Conservation (phyloP, 805 yeast species). For the Cyberlindnera mycetangii region DNA sequence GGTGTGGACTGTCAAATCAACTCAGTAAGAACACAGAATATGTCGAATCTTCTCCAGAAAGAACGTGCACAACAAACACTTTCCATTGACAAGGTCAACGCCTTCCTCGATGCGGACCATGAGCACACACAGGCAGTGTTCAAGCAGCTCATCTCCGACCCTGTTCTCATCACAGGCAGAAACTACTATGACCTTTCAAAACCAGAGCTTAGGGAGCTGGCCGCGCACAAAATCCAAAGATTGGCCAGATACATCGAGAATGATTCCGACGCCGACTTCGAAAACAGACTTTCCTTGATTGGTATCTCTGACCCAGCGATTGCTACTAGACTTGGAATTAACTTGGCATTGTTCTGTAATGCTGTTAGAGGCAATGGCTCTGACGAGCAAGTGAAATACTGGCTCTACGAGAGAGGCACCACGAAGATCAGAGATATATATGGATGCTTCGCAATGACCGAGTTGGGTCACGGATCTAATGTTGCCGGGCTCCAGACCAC, state of each 20-base stretch:
- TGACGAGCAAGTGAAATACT: constrained; percentile 73
- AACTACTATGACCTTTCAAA: constrained; percentile 57
- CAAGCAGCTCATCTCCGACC: constrained; percentile 66
- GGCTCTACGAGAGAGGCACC: constrained; percentile 75
- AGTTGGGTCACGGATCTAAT: constrained; percentile 89
- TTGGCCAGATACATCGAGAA: constrained; percentile 57
- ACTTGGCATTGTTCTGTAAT: constrained; percentile 77
- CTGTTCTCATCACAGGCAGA: constrained; percentile 52
- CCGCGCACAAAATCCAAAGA: constrained; percentile 60
- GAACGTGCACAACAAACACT: constrained; percentile 47
- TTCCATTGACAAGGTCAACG: constrained; percentile 45
- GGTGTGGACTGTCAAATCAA: too few species aligned
- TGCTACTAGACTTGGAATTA: constrained; percentile 83
- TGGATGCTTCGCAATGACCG: constrained; percentile 95
- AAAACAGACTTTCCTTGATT: constrained; percentile 55
- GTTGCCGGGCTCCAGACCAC: constrained; percentile 94
- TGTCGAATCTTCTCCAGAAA: constrained; percentile 28
- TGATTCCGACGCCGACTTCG: constrained; percentile 40
- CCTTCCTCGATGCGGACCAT: constrained; percentile 51
- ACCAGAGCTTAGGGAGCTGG: constrained; percentile 53
- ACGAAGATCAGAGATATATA: constrained; percentile 49
- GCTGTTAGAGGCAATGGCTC: constrained; percentile 89
- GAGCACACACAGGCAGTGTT: constrained; percentile 46
- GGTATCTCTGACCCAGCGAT: constrained; percentile 75
- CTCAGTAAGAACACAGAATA: constrained; percentile 2